Evolutionary conservation across 1,284 basidiomycete species (phyloP), one percentile per base, ranked within the genome.

Genomic region (Sanguinoderma infundibulare): DNA sequence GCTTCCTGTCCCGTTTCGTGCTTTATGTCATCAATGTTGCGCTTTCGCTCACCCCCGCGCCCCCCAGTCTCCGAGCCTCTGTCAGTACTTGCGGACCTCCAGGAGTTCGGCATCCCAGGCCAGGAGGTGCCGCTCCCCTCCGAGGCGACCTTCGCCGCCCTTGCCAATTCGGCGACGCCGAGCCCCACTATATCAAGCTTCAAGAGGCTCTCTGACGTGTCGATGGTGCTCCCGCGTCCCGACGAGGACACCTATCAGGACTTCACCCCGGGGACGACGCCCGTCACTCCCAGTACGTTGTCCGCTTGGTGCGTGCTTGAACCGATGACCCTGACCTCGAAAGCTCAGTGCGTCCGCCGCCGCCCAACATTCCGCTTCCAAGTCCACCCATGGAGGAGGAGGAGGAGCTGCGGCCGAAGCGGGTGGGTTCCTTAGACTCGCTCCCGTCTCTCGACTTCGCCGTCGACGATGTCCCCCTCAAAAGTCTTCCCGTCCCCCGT

Each of bases 81-180:
- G 9, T n/a, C 53, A 5, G 53, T 55, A 17, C 53, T 66, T 17
- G 60, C 60, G 5, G 58, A 64, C 40, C 32, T 66, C 39, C 62
- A 64, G 49, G 65, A 66, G 55, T 66, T 66, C 26, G 65, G 60
- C 2, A 40, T 62, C 15, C 62, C 62, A 6, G 60, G 60, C 17
- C 42, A 57, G 24, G 50, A 38, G n/a, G 35, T 57, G 2, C 55
- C 49, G 14, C 5, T 57, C n/a, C 51, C 51, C 5, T 10, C 26
- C 3, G 17, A 15, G 7, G 40, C 50, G 5, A 34, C 50, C 12
- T 30, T 20, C 6, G 40, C 40, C 5, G 22, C 30, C 9, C 34
- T 14, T 6, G 30, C 32, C 17, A 32, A 35, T 20, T 9, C 49
- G 20, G 20, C 10, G 20, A 35, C 34, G 14, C 32, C 30, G 4